phyloP scores from a whole-genome alignment of 192 early-diverging fungal genomes.

The Dissophora ornata region DNA sequence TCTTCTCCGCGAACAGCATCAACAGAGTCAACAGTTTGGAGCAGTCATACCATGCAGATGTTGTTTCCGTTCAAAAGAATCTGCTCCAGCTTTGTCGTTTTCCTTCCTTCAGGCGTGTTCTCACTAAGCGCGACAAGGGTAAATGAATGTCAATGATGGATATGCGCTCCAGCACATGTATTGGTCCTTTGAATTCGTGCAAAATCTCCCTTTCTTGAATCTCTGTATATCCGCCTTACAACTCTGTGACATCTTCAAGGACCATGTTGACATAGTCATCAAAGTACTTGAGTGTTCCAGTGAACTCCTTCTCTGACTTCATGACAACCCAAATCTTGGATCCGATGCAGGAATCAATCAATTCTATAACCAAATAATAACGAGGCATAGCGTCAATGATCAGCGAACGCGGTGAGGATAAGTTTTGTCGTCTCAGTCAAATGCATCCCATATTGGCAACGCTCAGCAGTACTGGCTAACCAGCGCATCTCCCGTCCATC shows the following conservation, averaged over 20 bases:
- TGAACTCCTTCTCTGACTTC: conserved; percentile 98
- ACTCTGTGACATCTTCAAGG: conserved; percentile 96
- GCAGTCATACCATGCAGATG: conserved; percentile 88
- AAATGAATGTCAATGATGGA: conserved; percentile 11
- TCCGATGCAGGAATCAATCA: conserved; percentile 98
- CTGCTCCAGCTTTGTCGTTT: conserved; percentile 83
- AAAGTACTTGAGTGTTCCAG: conserved; percentile 95
- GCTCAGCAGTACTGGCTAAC: too few species aligned
- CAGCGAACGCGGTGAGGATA: too few species aligned
- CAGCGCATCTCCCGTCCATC: too few species aligned
- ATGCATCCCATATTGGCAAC: too few species aligned
- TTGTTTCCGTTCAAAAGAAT: conserved; percentile 98
- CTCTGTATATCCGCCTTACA: conserved; percentile 56
- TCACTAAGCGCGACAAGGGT: conserved; percentile 60
- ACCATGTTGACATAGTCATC: conserved; percentile 99
- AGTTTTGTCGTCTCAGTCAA: too few species aligned
- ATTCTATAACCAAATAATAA: conserved; percentile 66
- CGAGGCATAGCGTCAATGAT: neutral
- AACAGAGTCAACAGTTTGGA: too few species aligned
- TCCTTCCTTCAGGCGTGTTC: conserved; percentile 81
- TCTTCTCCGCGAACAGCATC: too few species aligned
- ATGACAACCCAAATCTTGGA: conserved; percentile 98
- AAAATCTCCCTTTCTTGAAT: too few species aligned
- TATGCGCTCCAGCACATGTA: neutral
- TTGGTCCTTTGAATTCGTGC: neutral